phyloP scores from a whole-genome alignment of 2,329 filamentous ascomycete species.

The Aureobasidium sp. region DNA sequence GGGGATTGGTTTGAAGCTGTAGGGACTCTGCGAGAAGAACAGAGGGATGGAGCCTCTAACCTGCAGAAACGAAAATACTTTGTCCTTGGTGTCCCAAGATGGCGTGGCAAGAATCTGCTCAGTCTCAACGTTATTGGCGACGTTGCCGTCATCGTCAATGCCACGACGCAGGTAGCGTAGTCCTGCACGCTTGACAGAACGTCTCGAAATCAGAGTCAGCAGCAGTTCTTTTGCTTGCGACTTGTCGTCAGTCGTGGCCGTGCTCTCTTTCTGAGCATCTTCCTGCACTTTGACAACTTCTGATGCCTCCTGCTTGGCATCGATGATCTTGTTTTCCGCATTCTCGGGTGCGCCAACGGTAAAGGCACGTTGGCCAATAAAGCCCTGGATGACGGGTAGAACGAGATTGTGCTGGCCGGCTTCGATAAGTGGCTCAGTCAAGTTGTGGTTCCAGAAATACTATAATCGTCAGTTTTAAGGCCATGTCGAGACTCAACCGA shows the following conservation, averaged over 20 bases:
- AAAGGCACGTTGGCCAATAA: conserved; percentile 81
- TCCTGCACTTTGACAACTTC: conserved; percentile 19
- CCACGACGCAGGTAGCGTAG: conserved; percentile 85
- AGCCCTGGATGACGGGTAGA: conserved; percentile 86
- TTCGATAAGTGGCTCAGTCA: conserved; percentile 67
- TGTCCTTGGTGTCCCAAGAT: conserved; percentile 55
- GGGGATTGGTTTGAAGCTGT: conserved; percentile 83
- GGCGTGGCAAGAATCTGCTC: conserved; percentile 81
- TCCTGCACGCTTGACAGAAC: conserved; percentile 79
- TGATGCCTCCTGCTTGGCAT: conserved; percentile 20
- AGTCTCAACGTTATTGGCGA: conserved; percentile 88
- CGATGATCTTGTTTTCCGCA: conserved; percentile 26
- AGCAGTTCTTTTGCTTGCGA: conserved; percentile 49
- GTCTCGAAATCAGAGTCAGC: conserved; percentile 85
- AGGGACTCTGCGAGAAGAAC: conserved; percentile 92
- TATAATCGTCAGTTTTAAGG: conserved; percentile 23
- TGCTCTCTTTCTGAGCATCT: conserved; percentile 16
- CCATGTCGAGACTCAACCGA: conserved; percentile 16
- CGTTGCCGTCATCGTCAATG: conserved; percentile 79
- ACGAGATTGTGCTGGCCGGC: conserved; percentile 64
- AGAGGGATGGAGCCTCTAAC: conserved; percentile 85
- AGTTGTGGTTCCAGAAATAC: conserved; percentile 87
- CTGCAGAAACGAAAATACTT: conserved; percentile 78
- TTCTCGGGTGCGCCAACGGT: conserved; percentile 32
- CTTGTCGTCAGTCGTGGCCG: conserved; percentile 13